Percentiles rank a stretch among this genome's conserved stretches.
phyloP scores from a whole-genome alignment of 192 early-diverging fungal species.

The Backusella parvicylindrica region DNA sequence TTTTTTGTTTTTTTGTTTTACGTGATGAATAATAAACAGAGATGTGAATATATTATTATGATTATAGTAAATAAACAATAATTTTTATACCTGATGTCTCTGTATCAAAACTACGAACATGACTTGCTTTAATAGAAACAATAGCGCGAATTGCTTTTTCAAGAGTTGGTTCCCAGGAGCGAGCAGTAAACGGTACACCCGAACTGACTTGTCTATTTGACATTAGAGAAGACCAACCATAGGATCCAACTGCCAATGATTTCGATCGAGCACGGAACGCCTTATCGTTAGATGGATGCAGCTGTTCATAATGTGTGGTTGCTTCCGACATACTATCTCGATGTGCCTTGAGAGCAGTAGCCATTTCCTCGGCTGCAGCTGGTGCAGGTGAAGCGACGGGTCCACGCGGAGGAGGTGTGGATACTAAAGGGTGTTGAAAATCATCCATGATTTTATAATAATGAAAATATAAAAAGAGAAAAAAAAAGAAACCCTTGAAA shows the following conservation, averaged over 20 bases:
- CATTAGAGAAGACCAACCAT: slow-evolving; percentile 9
- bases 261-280: slow-evolving; percentile 29
- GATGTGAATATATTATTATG: background rate
- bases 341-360: slow-evolving; percentile 1
- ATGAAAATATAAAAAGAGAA: slow-evolving; percentile 5
- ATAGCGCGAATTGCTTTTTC: slow-evolving; percentile 73
- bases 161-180: slow-evolving; percentile 67
- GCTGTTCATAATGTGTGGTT: slow-evolving; percentile 10
- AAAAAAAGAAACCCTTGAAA: background rate
- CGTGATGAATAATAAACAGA: too few relatives aligned
- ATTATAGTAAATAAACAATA: background rate
- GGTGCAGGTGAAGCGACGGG: slow-evolving; percentile 6
- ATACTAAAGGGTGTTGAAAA: slow-evolving; percentile 6
- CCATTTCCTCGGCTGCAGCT: background rate
- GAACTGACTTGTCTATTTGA: slow-evolving; percentile 4
- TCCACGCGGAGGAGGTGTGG: background rate
- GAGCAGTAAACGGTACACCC: slow-evolving; percentile 22
- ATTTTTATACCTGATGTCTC: slow-evolving; percentile 59
- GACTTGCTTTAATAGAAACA: slow-evolving; percentile 72
- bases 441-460: background rate
- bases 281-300: background rate
- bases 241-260: slow-evolving; percentile 26
- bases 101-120: slow-evolving; percentile 76
- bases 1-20: background rate
- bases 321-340: slow-evolving; percentile 19